Evolutionary conservation across 805 yeast genomes (phyloP), one percentile per base, ranked within the genome.

Genomic region (Candida sonorensis): DNA sequence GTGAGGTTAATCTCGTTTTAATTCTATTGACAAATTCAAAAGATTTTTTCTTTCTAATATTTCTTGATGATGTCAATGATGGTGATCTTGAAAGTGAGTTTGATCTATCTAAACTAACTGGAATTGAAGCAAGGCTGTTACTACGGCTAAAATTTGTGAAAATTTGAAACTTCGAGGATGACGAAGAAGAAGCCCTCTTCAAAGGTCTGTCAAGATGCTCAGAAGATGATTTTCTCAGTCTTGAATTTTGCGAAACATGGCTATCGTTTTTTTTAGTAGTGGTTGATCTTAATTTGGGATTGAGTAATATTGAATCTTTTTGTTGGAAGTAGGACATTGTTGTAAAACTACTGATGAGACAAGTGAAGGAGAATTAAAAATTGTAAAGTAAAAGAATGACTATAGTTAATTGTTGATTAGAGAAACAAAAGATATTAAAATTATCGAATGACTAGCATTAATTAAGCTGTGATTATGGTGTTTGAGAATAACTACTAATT

Each of bases 161-260:
- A n/a, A n/a, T n/a, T n/a, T n/a, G n/a, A n/a, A n/a, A n/a, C n/a
- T n/a, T 36, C 27, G 46, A 43, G 23, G 41, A 52, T 4, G 50
- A 40, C 13, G 52, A 33, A 10, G 58, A 53, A 22, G 46, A 41
- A 21, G 59, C 48, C 19, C 59, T 37, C 31, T 54, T 54, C 10
- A 53, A 26, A 2, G 57, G 58, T 31, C 57, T 43, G 4, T 43
- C 44, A 25, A 41, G 55, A 62, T 51, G 35, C 10, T 30, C 27
- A 8, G 29, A 17, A 14, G 41, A 34, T 35, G 37, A 30, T 35
- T 34, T 38, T 41, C 40, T 31, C 7, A 20, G 30, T 27, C 17
- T 31, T 22, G 28, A 23, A 22, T 13, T 22, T 21, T 14, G 17
- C 5, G 23, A 17, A 8, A 17, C 22, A 17, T 16, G 10, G 22